These are phyloP conservation scores for Neurospora sp. DNA, from an alignment of 2,329 filamentous ascomycete species.

Conservation along the genomic window DNA sequence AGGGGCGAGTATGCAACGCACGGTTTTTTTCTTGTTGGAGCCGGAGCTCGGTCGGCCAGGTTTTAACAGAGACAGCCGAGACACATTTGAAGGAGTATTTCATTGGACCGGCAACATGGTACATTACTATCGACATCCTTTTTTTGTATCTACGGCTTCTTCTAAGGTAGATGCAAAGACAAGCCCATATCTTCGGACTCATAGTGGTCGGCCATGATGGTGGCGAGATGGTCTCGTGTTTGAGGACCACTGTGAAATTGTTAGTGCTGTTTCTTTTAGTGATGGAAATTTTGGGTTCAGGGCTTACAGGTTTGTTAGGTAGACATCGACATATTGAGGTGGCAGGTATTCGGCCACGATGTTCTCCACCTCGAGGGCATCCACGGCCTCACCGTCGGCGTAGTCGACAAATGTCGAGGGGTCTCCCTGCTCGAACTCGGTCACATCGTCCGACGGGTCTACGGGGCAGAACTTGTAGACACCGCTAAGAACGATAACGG, in stretches of 20 bases:
- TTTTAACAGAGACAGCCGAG: neutral
- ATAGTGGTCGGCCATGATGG: constrained; percentile 67
- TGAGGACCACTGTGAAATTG: constrained; percentile 46
- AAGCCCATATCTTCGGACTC: constrained; percentile 61
- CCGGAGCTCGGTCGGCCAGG: neutral
- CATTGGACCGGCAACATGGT: neutral
- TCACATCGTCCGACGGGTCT: constrained; percentile 73
- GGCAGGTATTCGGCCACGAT: constrained; percentile 18
- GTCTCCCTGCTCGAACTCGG: constrained; percentile 78
- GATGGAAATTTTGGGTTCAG: neutral
- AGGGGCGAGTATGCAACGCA: neutral
- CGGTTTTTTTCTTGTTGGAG: neutral
- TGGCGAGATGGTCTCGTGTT: constrained; percentile 61
- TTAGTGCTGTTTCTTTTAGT: neutral
- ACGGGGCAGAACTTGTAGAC: constrained; percentile 92
- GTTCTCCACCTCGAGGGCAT: constrained; percentile 44
- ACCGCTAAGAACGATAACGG: constrained; percentile 80
- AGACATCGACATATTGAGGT: constrained; percentile 19
- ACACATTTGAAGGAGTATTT: neutral
- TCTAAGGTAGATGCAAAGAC: constrained; percentile 28
- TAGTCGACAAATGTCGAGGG: constrained; percentile 67
- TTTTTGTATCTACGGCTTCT: constrained; percentile 12
- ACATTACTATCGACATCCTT: constrained; percentile 9
- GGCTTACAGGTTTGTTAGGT: constrained; percentile 31
- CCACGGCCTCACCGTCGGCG: constrained; percentile 68